Percentiles rank a stretch among this genome's conserved stretches.
phyloP scores from a whole-genome alignment of 1,139 yeast genomes.

The Zygotorulaspora mrakii region DNA sequence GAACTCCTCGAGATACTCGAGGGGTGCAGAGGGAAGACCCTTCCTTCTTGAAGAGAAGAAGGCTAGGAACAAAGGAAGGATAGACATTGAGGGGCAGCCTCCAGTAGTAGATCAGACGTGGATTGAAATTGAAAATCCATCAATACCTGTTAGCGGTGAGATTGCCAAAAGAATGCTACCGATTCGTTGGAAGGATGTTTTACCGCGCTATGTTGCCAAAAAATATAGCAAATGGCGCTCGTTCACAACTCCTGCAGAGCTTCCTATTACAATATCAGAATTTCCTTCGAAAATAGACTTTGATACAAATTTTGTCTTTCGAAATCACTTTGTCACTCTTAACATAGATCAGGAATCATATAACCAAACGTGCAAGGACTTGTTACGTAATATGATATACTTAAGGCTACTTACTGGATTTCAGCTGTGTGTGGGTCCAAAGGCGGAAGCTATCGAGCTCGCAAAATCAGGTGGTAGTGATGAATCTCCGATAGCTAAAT shows the following conservation, averaged over 20 bases:
- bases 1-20: constrained; percentile 9
- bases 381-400: constrained; percentile 85
- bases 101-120: constrained; percentile 42
- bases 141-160: constrained; percentile 52
- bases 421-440: constrained; percentile 76
- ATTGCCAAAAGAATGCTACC: constrained; percentile 44
- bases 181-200: constrained; percentile 85
- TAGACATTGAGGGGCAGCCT: constrained; percentile 4
- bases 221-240: constrained; percentile 89
- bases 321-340: constrained; percentile 42
- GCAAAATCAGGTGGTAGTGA: constrained; percentile 39
- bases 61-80: constrained; percentile 4
- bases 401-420: constrained; percentile 80
- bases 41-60: constrained; percentile 13
- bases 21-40: constrained; percentile 8
- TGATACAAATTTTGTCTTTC: constrained; percentile 53
- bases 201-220: constrained; percentile 64
- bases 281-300: constrained; percentile 72
- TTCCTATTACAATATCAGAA: constrained; percentile 74
- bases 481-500: constrained; percentile 28
- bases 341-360: constrained; percentile 38
- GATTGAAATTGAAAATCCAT: constrained; percentile 68
- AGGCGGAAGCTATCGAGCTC: constrained; percentile 62
- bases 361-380: constrained; percentile 50
- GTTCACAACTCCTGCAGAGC: constrained; percentile 84